Percentiles rank a stretch among this genome's conserved stretches.
Evolutionary conservation across 108 stramenopile species (phyloP).

Genomic region (Nitzschia putrida): DNA sequence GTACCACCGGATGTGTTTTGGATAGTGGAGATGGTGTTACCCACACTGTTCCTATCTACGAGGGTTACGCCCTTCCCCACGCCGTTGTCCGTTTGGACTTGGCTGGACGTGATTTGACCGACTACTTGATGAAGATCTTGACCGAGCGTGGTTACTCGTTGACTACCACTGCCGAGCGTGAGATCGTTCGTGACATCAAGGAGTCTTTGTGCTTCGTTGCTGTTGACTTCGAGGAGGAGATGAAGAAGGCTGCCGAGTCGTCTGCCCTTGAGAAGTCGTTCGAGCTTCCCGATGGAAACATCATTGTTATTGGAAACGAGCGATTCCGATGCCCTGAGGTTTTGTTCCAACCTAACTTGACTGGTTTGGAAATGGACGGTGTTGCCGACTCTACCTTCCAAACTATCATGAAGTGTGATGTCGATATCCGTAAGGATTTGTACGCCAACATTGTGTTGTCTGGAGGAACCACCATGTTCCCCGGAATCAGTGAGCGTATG

Average conservation of each 20-base stretch:
- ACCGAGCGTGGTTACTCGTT: constrained; percentile 93
- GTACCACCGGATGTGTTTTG: constrained; percentile 95
- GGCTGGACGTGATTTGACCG: constrained; percentile 93
- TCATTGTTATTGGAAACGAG: constrained; percentile 92
- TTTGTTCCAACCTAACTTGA: constrained; percentile 94
- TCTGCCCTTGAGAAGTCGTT: constrained; percentile 92
- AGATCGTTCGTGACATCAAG: constrained; percentile 95
- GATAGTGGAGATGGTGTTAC: constrained; percentile 94
- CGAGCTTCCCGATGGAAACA: constrained; percentile 93
- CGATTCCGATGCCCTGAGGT: constrained; percentile 95
- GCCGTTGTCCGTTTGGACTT: constrained; percentile 93
- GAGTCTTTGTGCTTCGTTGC: constrained; percentile 90
- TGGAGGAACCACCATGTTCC: constrained; percentile 98
- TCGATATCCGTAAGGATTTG: constrained; percentile 97
- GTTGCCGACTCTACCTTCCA: constrained; percentile 98
- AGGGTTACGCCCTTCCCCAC: constrained; percentile 96
- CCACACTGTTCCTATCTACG: constrained; percentile 96
- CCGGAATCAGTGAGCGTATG: constrained; percentile 99
- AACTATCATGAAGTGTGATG: constrained; percentile 99
- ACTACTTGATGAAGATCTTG: constrained; percentile 94
- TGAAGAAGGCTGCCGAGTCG: constrained; percentile 92
- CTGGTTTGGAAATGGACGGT: constrained; percentile 97
- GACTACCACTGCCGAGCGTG: constrained; percentile 93
- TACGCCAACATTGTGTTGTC: constrained; percentile 94
- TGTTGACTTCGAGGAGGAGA: constrained; percentile 91